phyloP scores from a whole-genome alignment of 148 eudicot genomes.

The Nepenthes gracilis region DNA sequence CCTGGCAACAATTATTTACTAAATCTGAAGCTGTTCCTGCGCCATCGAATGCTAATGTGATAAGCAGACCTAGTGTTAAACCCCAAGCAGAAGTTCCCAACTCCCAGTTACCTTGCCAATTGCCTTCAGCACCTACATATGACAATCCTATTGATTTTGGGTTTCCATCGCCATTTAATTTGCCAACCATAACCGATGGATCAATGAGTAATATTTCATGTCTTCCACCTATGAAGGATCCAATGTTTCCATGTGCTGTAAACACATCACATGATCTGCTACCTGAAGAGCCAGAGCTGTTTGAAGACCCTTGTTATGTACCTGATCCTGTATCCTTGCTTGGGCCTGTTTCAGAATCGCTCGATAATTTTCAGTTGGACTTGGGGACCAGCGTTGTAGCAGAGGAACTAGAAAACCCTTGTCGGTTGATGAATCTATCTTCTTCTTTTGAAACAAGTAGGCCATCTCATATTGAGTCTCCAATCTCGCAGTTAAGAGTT shows the following conservation, averaged over 20 bases:
- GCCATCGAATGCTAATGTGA: conserved; percentile 49
- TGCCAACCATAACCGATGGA: conserved; percentile 45
- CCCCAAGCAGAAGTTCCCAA: conserved; percentile 47
- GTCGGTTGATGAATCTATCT: conserved; percentile 28
- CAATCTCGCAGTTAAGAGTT: conserved; percentile 59
- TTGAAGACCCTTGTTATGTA: conserved; percentile 96
- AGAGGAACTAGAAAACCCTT: conserved; percentile 44
- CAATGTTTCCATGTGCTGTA: conserved; percentile 38
- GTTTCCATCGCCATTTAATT: conserved; percentile 64
- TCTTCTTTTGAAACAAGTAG: conserved; percentile 40
- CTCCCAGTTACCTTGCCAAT: conserved; percentile 19
- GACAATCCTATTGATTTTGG: conserved; percentile 60
- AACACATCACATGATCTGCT: conserved; percentile 41
- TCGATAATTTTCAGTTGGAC: conserved; percentile 78
- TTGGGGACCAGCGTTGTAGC: conserved; percentile 47
- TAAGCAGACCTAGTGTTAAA: conserved; percentile 64
- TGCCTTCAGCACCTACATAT: conserved; percentile 40
- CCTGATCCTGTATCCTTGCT: conserved; percentile 90
- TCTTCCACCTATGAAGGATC: conserved; percentile 45
- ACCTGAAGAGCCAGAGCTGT: conserved; percentile 81
- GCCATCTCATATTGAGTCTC: conserved; percentile 91
- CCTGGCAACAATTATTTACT: conserved; percentile 93
- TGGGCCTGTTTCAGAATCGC: conserved; percentile 96
- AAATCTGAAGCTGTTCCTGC: conserved; percentile 40
- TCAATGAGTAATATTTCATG: conserved; percentile 32